Conservation (phyloP, 1,284 basidiomycete genomes). For the Irpex sp. region DNA sequence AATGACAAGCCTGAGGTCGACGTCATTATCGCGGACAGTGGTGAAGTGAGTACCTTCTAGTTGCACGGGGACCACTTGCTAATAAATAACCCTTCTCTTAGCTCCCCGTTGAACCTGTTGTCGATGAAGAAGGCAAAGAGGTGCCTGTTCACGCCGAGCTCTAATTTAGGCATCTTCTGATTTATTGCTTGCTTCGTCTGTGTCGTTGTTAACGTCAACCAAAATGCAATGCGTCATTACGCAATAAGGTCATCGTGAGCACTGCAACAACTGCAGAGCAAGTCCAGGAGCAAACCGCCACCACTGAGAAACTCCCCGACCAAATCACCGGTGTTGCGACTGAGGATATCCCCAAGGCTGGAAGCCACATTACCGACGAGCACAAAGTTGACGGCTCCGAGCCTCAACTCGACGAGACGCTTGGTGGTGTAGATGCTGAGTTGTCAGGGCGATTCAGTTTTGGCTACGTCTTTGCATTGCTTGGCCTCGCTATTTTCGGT, state of each 20-base stretch:
- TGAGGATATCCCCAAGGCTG: not conserved
- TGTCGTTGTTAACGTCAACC: conserved; percentile 38
- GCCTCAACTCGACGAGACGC: conserved; percentile 1
- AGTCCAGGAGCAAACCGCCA: not conserved
- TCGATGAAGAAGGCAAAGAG: conserved; percentile 74
- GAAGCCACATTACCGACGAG: not conserved
- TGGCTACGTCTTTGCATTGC: conserved; percentile 17
- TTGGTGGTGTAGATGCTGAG: conserved; percentile 4
- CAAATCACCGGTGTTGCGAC: conserved; percentile 18
- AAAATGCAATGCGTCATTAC: conserved; percentile 38
- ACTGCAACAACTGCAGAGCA: not conserved
- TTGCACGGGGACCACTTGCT: not conserved
- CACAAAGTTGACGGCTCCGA: conserved; percentile 11
- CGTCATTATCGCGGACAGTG: conserved; percentile 76
- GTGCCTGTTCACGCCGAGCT: conserved; percentile 93
- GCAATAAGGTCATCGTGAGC: not conserved
- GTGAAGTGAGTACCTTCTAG: conserved; percentile 60
- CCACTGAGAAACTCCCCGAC: conserved; percentile 8
- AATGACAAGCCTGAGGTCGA: conserved; percentile 72
- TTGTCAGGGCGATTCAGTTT: conserved; percentile 19
- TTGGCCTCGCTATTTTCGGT: conserved; percentile 9
- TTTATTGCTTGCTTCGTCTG: conserved; percentile 37
- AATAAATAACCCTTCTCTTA: conserved; percentile 27
- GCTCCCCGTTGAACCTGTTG: conserved; percentile 59
- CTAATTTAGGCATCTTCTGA: conserved; percentile 36